These are phyloP conservation scores for Coffea eugenioides DNA, from an alignment of 257 asterid species.

Conservation along the genomic window DNA sequence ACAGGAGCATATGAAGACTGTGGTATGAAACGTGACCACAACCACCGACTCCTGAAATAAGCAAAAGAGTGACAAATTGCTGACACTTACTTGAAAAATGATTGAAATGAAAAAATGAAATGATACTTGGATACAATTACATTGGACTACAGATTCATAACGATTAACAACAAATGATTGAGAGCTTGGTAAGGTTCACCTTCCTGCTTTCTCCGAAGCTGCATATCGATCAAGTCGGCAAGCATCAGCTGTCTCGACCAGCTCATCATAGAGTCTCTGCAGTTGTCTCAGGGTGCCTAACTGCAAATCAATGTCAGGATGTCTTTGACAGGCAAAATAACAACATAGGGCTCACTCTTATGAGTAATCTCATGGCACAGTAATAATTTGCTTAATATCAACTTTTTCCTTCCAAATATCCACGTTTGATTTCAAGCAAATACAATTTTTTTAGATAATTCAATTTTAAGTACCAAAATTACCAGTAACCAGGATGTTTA, in stretches of 20 bases:
- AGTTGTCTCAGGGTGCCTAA: conserved; percentile 82
- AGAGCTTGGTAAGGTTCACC: conserved; percentile 39
- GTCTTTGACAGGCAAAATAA: conserved; percentile 1
- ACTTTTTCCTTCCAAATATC: not conserved
- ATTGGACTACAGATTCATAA: not conserved
- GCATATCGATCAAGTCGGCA: conserved; percentile 76
- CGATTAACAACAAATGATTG: not conserved
- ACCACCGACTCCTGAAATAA: conserved; percentile 80
- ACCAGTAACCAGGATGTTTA: not conserved
- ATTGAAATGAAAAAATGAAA: not conserved
- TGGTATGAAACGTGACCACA: conserved; percentile 89
- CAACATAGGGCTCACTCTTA: not conserved
- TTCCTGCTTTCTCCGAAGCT: conserved; percentile 67
- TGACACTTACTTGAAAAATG: not conserved
- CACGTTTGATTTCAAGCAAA: not conserved
- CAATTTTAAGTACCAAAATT: not conserved
- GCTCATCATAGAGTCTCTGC: conserved; percentile 83
- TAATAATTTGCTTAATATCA: not conserved
- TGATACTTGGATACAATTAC: not conserved
- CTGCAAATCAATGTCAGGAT: conserved; percentile 44
- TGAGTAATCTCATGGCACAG: not conserved
- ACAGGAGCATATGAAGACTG: conserved; percentile 60
- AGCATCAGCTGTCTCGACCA: conserved; percentile 64
- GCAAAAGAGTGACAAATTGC: conserved; percentile 1
- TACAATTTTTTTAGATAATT: no score